Percentiles rank a stretch among this genome's conserved stretches.
These are phyloP conservation scores for Cinnamomum micranthum DNA, from an alignment of 164 flowering plant genomes.

Conservation along the genomic window DNA sequence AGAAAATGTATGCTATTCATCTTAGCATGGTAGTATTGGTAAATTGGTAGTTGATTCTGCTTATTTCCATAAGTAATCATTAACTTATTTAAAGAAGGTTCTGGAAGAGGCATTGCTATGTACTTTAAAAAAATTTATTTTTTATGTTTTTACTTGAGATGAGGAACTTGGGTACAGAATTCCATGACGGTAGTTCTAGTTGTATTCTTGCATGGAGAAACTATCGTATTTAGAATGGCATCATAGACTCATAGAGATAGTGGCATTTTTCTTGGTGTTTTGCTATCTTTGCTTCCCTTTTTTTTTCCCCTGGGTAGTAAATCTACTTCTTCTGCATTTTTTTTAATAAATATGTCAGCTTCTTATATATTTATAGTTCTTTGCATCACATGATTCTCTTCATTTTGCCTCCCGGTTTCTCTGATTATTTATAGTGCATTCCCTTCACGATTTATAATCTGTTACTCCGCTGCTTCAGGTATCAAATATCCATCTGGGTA, in stretches of 20 bases:
- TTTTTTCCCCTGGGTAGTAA: too few species aligned
- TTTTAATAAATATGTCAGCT: not conserved
- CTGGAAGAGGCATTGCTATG: not conserved
- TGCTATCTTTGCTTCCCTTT: not conserved
- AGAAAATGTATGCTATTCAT: constrained; percentile 50
- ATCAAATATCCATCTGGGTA: constrained; percentile 37
- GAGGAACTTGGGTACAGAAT: not conserved
- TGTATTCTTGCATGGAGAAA: not conserved
- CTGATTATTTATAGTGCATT: not conserved
- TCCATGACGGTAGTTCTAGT: not conserved
- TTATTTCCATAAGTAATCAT: too few species aligned
- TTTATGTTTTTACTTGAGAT: not conserved
- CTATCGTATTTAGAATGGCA: not conserved
- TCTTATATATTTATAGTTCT: not conserved
- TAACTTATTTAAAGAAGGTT: not conserved
- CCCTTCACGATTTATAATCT: not conserved
- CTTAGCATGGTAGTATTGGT: not conserved
- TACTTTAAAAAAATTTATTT: too few species aligned
- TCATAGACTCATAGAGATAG: not conserved
- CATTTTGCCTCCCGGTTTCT: not conserved
- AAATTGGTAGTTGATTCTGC: not conserved
- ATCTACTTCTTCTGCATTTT: not conserved
- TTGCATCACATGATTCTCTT: constrained; percentile 4
- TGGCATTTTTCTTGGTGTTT: not conserved
- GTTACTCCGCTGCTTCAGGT: constrained; percentile 34